Percentiles rank a stretch among this genome's conserved stretches.
These are phyloP conservation scores for Chlamydomonas incerta DNA, from an alignment of 139 green algal genomes.

Conservation along the genomic window DNA sequence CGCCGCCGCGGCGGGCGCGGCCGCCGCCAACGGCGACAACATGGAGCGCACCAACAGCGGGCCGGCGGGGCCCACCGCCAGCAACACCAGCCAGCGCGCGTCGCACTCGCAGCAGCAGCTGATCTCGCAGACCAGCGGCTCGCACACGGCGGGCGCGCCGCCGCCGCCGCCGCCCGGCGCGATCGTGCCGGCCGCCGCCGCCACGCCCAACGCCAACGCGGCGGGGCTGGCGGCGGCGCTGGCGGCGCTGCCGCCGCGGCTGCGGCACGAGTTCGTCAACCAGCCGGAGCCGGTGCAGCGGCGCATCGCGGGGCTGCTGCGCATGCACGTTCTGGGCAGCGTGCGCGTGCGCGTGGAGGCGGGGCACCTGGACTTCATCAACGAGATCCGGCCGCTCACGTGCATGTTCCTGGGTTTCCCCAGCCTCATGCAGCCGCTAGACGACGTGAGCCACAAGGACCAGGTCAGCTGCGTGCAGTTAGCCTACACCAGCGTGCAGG, in stretches of 20 bases:
- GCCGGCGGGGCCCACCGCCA: too few relatives aligned
- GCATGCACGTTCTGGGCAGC: constrained; percentile 80
- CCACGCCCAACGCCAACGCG: neutral
- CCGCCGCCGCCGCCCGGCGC: too few relatives aligned
- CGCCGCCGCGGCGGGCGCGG: too few relatives aligned
- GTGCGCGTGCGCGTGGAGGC: constrained; percentile 77
- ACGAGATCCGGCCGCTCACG: constrained; percentile 82
- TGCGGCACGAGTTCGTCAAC: constrained; percentile 51
- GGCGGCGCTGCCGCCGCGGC: constrained; percentile 16
- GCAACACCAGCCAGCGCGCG: too few relatives aligned
- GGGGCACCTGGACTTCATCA: constrained; percentile 83
- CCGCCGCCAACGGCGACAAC: neutral
- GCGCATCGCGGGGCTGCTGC: constrained; percentile 66
- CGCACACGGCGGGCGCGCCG: neutral
- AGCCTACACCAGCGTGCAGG: constrained; percentile 66
- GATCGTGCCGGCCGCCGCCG: neutral
- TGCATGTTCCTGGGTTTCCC: constrained; percentile 93
- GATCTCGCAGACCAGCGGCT: too few relatives aligned
- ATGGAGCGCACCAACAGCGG: constrained; percentile 19
- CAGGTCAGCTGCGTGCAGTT: constrained; percentile 72
- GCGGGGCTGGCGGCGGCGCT: neutral
- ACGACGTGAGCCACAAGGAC: constrained; percentile 30
- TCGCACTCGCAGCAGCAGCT: neutral
- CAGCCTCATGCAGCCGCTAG: constrained; percentile 55
- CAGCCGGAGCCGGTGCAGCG: constrained; percentile 53